These are phyloP conservation scores for Fomitopsis betulina DNA, from an alignment of 1,284 basidiomycete genomes.

Conservation along the genomic window DNA sequence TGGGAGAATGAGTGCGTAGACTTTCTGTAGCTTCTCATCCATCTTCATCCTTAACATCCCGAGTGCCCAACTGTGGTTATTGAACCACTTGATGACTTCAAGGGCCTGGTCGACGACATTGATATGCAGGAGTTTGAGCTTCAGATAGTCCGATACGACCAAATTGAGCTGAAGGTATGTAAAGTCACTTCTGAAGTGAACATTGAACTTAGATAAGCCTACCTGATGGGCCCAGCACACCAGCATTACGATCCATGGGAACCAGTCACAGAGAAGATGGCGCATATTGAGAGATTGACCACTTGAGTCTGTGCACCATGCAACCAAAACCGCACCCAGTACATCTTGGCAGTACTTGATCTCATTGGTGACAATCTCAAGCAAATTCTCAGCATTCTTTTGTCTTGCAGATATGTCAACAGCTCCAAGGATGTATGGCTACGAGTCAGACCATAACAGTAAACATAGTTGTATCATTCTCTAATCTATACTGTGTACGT, in stretches of 20 bases:
- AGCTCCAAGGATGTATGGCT: neutral
- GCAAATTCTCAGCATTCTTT: conserved; percentile 30
- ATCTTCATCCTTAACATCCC: conserved; percentile 15
- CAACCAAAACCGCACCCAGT: conserved; percentile 20
- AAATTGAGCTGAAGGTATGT: neutral
- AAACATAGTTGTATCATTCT: too few species aligned
- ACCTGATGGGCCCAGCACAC: conserved; percentile 26
- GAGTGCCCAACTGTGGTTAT: neutral
- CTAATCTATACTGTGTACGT: neutral
- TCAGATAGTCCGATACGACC: too few species aligned
- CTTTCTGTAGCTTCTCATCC: conserved; percentile 18
- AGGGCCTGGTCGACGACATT: conserved; percentile 13
- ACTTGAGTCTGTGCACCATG: conserved; percentile 26
- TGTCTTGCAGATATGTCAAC: conserved; percentile 18
- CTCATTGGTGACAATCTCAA: conserved; percentile 23
- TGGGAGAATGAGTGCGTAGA: neutral
- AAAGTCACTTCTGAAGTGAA: neutral
- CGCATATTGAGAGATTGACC: conserved; percentile 29
- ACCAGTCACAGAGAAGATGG: conserved; percentile 13
- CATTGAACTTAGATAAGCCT: too few species aligned
- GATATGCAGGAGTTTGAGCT: too few species aligned
- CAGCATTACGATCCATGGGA: conserved; percentile 20
- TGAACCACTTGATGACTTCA: too few species aligned
- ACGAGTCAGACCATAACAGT: too few species aligned
- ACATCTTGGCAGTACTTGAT: conserved; percentile 16